Evolutionary conservation across 306 rosid genomes (phyloP).

Genomic region (Sechiopsis laciniata): DNA sequence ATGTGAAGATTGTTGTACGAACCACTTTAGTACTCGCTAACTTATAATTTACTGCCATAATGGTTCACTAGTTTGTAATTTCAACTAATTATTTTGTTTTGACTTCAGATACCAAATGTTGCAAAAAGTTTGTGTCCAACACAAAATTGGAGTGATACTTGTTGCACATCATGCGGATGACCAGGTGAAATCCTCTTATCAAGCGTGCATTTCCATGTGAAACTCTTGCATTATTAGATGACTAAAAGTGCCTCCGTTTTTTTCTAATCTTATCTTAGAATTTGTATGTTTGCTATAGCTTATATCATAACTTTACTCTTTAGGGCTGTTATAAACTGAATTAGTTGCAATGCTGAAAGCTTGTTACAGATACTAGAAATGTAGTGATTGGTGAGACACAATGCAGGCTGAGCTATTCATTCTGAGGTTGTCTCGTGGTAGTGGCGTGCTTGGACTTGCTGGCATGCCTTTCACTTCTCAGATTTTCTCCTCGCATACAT

Average conservation of each 20-base stretch:
- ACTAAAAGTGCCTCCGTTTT: neutral
- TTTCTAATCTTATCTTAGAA: neutral
- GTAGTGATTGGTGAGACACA: slow-evolving; percentile 48
- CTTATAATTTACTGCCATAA: neutral
- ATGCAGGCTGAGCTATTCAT: slow-evolving; percentile 96
- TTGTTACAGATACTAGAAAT: slow-evolving; percentile 39
- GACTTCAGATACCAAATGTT: slow-evolving; percentile 57
- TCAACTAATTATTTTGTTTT: slow-evolving; percentile 25
- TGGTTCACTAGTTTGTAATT: neutral
- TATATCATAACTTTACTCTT: slow-evolving; percentile 19
- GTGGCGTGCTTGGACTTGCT: slow-evolving; percentile 95
- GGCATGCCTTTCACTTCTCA: slow-evolving; percentile 85
- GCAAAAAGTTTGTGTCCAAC: slow-evolving; percentile 60
- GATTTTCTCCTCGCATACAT: slow-evolving; percentile 50
- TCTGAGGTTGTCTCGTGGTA: slow-evolving; percentile 84
- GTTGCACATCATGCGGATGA: slow-evolving; percentile 93
- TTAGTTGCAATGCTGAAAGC: slow-evolving; percentile 28
- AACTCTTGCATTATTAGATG: slow-evolving; percentile 7
- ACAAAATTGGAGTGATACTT: slow-evolving; percentile 61
- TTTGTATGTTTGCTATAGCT: slow-evolving; percentile 4
- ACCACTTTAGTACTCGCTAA: neutral
- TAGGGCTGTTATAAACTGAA: slow-evolving; percentile 18
- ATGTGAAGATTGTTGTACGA: neutral
- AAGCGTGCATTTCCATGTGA: slow-evolving; percentile 12
- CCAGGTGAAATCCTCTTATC: slow-evolving; percentile 49